Evolutionary conservation across 31 red algal genomes (phyloP), one percentile per base, ranked within the genome.

Genomic region (Odonthalia washingtoniensis): DNA sequence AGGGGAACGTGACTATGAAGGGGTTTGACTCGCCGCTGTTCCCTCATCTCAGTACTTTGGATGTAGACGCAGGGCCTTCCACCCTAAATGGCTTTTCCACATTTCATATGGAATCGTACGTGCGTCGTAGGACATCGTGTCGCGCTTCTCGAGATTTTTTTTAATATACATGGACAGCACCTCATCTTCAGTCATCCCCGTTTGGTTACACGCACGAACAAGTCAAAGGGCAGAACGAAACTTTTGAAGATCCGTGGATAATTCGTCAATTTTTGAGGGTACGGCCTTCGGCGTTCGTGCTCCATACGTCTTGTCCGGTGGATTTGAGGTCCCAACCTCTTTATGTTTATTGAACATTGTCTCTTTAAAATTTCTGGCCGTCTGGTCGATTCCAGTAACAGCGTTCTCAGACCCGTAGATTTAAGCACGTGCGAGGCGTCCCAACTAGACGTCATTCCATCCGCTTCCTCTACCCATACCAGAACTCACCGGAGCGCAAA

Each of bases 161-260:
- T 32, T 38, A 44, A 85, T 64, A 37, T 65, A 65, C 82, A 85
- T 85, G 30, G 68, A 85, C 26, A 74, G 2, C 16, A 74, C 43
- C 27, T 85, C 42, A 3, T 74, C 3, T 30, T 85, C 82, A 26
- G 26, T 61, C 32, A 85, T 16, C n/a, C 82, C 36, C 33, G 82
- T 85, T 46, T 61, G 34, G 36, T 85, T 57, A 14, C 12, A 57
- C 12, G 49, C 21, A 57, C 49, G 49, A 57, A 57, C 21, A 9
- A 57, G 21, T 14, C 12, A 57, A 57, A 57, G 9, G 49, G 9
- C 49, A 57, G 21, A 57, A 57, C 49, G 49, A 57, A 57, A 57
- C 21, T 57, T 57, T 21, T 57, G 49, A 9, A 57, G 12, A 21
- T 57, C 9, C 12, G 49, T 21, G 9, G 49, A 9, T 14, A 57